Base-by-base conservation (phyloP, 2,329 filamentous ascomycete species). In the Alternaria rosae region DNA sequence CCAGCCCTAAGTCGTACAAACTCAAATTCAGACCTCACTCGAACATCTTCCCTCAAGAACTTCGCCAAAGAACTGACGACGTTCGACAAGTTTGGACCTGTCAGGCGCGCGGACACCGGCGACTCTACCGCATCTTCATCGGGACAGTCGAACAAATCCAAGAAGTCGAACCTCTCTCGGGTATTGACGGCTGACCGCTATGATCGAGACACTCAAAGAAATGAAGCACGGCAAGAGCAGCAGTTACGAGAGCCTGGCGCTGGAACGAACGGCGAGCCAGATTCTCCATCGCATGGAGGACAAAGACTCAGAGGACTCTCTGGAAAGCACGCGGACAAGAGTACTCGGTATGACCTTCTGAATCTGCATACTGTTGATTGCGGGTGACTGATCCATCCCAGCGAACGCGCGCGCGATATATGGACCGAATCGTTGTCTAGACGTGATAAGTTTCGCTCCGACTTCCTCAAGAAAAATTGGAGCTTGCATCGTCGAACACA, bases 401-500 rank as follows among this genome's bases (percentile, higher is more conserved):
- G 74, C 76, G 63, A 79, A 78, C 65, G 76, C 76, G 41, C 66
- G 69, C 62, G 66, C 75, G 32, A 78, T 79, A 54, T 79, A 78
- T 69, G 76, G 76, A 32, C 62, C 74, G 51, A 73, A 70, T 62
- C 75, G 76, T 38, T 69, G 65, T 66, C 73, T 79, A 68, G 76
- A 79, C 68, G 67, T 77, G 57, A 72, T 79, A 69, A 77, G 71
- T 63, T 78, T 72, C 71, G 72, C 73, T 23, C 70, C 70, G 52
- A 73, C 71, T 64, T 76, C 73, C 38, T 73, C 72, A 61, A 70
- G 70, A 67, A 75, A 70, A 68, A 75, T 75, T 62, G 73, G 66
- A 54, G 76, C 75, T 64, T 75, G 74, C 60, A 76, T 78, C 64
- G 73, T 79, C 63, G 76, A 79, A 64, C 76, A 79, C 70, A 76